Evolutionary conservation across 331 rosid genomes (phyloP).

Genomic region (Cydonia oblonga): DNA sequence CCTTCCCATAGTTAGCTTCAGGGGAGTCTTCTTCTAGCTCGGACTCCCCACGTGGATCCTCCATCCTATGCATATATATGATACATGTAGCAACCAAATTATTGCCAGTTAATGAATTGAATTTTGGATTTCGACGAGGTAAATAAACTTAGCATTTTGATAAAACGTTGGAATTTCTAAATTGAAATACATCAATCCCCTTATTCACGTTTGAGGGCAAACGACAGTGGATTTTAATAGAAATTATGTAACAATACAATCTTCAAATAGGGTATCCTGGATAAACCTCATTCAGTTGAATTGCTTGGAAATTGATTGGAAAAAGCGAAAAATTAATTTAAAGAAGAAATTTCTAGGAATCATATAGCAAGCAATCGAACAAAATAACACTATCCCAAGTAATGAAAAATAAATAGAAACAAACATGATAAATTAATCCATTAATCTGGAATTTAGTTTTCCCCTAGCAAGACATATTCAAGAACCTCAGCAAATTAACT

Average conservation of each 20-base stretch:
- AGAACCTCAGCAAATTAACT: no score
- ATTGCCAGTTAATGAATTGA: neutral
- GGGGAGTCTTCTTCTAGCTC: constrained; percentile 10
- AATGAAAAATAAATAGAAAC: neutral
- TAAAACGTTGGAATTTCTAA: no score
- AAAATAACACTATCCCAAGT: neutral
- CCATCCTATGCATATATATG: constrained; percentile 29
- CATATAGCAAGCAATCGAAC: neutral
- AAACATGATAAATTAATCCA: neutral
- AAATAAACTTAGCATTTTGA: no score
- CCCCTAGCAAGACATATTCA: no score
- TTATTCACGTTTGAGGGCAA: no score
- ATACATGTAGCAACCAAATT: neutral
- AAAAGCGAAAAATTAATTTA: neutral
- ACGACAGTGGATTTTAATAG: no score
- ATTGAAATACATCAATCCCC: neutral
- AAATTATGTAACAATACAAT: no score
- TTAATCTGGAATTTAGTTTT: no score
- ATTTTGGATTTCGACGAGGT: neutral
- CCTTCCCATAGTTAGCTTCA: constrained; percentile 5
- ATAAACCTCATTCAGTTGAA: no score
- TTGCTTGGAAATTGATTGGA: neutral
- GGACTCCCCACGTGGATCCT: constrained; percentile 32
- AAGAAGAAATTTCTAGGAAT: neutral
- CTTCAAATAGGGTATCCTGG: no score